Percentiles rank a stretch among this genome's conserved stretches.
Evolutionary conservation across 306 rosid genomes (phyloP).

Genomic region (Ormosia emarginata): DNA sequence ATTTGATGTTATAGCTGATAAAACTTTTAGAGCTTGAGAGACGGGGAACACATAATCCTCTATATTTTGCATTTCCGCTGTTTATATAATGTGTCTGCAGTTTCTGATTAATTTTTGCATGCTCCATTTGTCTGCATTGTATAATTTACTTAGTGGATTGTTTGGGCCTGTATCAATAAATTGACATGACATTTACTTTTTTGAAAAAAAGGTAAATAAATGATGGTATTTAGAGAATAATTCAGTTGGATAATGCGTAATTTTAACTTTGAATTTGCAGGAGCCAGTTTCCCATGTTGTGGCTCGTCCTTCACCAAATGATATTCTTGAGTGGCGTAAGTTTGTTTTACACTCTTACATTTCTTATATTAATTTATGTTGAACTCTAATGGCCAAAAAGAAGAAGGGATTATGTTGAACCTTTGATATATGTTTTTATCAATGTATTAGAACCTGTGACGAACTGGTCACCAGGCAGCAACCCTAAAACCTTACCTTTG

Average conservation of each 20-base stretch:
- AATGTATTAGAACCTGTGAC: constrained; percentile 3
- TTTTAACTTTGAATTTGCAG: constrained; percentile 39
- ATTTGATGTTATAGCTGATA: constrained; percentile 4
- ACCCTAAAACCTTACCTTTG: background rate
- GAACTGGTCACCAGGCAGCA: background rate
- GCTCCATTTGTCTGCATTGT: background rate
- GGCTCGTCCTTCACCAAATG: constrained; percentile 89
- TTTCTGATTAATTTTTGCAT: background rate
- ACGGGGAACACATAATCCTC: background rate
- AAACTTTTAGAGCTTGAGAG: constrained; percentile 6
- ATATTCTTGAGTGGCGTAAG: constrained; percentile 99
- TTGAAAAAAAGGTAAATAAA: background rate
- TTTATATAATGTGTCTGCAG: background rate
- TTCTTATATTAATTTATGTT: constrained; percentile 1
- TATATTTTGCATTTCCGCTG: constrained; percentile 8
- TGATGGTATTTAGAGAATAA: background rate
- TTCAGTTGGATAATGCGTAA: constrained; percentile 4
- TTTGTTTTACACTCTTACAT: constrained; percentile 17
- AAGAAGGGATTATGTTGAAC: background rate
- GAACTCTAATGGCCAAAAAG: background rate
- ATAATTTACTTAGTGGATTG: background rate
- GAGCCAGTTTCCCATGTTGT: constrained; percentile 99
- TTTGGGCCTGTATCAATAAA: background rate
- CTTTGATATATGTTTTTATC: background rate
- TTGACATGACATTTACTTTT: background rate